Base-by-base conservation (phyloP, 345 rosid species). In the Eucalyptus curtisii region DNA sequence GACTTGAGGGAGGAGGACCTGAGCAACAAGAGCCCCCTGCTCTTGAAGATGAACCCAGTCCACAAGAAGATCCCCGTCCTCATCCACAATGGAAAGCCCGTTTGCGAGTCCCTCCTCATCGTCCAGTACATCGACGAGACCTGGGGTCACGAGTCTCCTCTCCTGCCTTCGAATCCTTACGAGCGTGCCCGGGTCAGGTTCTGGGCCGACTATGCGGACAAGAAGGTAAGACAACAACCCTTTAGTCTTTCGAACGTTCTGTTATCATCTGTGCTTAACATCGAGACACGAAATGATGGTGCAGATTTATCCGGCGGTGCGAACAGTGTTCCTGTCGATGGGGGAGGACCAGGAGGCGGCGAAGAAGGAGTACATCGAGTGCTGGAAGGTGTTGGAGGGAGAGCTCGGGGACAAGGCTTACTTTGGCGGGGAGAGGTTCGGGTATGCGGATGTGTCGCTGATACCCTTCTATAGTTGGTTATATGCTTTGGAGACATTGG, bases 331-430 rank as follows among this genome's bases (percentile, higher is more conserved):
- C 86, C 11, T 14, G 40, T 33, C 81, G 9, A 52, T 31, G 64
- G 89, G 59, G 24, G 90, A 90, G 31, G 81, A 3, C 40, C 55
- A 71, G 52, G 90, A 89, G 55, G 76, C 27, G 42, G 89, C 89
- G n/a, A 87, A 57, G 91, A 87, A 87, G 48, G 91, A 91, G 53
- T 7, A 79, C n/a, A 71, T 91, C 5, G 61, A 86, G 45, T 42
- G 87, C 66, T 82, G 90, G 6, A 86, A 52, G 37, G 33, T 80
- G 52, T 86, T 90, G 53, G 90, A 90, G 48, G 86, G 42, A 31
- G 91, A 90, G 89, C 92, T 90, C 48, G 91, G 90, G 37, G 89
- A 91, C 71, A 88, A 89, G 85, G 44, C 89, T 8, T 91, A 86
- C 85, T 91, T 87, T 25, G 91, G 90, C 9, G 90, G 90, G 1